Evolutionary conservation across 2,329 filamentous ascomycete genomes (phyloP), one percentile per base, ranked within the genome.

Genomic region (Zelopaecilomyces penicillatus): DNA sequence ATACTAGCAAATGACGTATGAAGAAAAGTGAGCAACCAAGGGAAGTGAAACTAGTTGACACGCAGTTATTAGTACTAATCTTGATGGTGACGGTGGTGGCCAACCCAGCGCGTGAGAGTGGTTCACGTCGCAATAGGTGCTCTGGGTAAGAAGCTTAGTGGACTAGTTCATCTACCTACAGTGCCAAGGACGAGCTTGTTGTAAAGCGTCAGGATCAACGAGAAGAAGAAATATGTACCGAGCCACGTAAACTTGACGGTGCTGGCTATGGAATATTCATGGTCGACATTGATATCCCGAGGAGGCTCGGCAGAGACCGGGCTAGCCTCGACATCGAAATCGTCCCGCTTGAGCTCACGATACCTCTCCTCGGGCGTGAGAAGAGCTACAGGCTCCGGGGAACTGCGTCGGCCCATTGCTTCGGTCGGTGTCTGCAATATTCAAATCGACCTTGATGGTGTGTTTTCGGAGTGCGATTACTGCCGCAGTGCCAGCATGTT

Each of bases 11-110:
- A 75, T n/a, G 70, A 66, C 9, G 78, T 69, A 54, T 82, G 78
- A 12, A 79, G 63, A 42, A 73, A 72, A 2, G 78, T 82, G 33
- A 82, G 61, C 12, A 82, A 70, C 73, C 77, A 82, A 37, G 78
- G 78, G 54, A 77, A 79, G 38, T 68, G 63, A 51, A 80, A 79
- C 72, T 80, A 47, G 31, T 47, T 41, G 33, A 39, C 41, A 42
- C 31, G 6, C 19, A 19, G 19, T 19, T 19, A 3, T 19, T 19
- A 19, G 19, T 19, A 19, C 19, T 19, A 19, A 19, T 19, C 19
- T 19, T 19, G 19, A 19, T 19, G 19, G 19, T 19, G 19, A 19
- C 3, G 19, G 19, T 19, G 19, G 19, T 19, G 19, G 19, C 19
- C 19, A 19, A 19, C 19, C 19, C 19, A 19, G 19, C 19, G 19